Evolutionary conservation across 805 yeast species (phyloP).

Genomic region (Candida nemodendra): DNA sequence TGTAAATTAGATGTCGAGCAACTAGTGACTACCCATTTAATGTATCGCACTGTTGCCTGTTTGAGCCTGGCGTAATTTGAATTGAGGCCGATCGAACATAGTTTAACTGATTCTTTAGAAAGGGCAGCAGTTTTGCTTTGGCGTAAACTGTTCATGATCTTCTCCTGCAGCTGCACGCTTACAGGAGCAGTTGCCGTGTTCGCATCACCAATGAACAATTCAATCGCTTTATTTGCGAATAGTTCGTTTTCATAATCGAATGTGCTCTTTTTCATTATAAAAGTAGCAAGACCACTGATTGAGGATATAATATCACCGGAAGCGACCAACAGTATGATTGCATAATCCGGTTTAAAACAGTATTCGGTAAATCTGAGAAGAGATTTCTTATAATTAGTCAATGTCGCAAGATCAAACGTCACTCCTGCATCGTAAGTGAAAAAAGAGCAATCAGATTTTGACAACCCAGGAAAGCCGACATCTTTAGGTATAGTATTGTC

Average conservation of each 20-base stretch:
- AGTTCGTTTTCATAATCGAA: conserved; percentile 51
- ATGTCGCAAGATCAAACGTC: conserved; percentile 47
- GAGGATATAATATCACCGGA: conserved; percentile 57
- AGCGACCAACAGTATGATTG: conserved; percentile 54
- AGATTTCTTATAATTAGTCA: conserved; percentile 41
- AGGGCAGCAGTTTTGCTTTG: conserved; percentile 53
- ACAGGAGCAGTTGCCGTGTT: conserved; percentile 49
- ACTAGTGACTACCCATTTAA: conserved; percentile 53
- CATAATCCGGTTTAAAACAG: conserved; percentile 37
- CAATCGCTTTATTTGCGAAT: conserved; percentile 44
- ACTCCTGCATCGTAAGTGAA: conserved; percentile 71
- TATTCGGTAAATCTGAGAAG: conserved; percentile 43
- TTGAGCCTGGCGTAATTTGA: conserved; percentile 53
- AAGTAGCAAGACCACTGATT: conserved; percentile 54
- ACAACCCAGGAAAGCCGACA: conserved; percentile 62
- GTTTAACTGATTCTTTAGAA: conserved; percentile 40
- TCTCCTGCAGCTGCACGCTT: conserved; percentile 51
- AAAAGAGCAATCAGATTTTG: conserved; percentile 53
- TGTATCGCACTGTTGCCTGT: conserved; percentile 58
- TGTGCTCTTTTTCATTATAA: conserved; percentile 47
- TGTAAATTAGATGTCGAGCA: conserved; percentile 14
- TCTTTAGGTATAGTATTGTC: conserved; percentile 43
- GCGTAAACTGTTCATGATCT: conserved; percentile 47
- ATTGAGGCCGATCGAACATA: conserved; percentile 59
- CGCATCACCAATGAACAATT: conserved; percentile 51